Conservation (phyloP, 2,329 filamentous ascomycete species). For the Scedosporium minutisporum region DNA sequence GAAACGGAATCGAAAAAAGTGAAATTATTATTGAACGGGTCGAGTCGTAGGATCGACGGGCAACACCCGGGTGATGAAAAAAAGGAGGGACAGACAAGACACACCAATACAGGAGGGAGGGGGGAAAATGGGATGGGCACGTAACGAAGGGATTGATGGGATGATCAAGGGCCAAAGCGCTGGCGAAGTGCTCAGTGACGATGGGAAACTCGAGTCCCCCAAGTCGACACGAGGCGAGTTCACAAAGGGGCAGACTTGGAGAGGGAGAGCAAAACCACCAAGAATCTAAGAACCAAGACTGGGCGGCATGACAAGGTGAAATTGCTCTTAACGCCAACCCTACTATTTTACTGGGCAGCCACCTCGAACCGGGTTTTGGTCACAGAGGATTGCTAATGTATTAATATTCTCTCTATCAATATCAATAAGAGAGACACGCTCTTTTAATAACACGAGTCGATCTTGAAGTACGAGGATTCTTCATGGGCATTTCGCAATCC, state of each 20-base stretch:
- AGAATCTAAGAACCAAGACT: background rate
- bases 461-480: background rate
- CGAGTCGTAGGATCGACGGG: background rate
- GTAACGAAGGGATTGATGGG: background rate
- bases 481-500: background rate
- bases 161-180: background rate
- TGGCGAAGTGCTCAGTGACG: background rate
- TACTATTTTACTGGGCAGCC: background rate
- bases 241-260: background rate
- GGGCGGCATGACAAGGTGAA: background rate
- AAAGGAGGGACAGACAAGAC: background rate
- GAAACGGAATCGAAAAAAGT: background rate
- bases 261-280: background rate
- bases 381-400: background rate
- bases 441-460: background rate
- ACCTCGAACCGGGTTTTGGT: background rate
- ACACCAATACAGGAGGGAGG: background rate
- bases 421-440: background rate
- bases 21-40: background rate
- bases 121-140: background rate
- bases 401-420: background rate
- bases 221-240: background rate
- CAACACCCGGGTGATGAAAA: background rate
- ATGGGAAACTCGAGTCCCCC: background rate
- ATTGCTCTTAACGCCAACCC: background rate